Conservation (phyloP, 2,329 filamentous ascomycete species). For the Ophiobolus disseminans region DNA sequence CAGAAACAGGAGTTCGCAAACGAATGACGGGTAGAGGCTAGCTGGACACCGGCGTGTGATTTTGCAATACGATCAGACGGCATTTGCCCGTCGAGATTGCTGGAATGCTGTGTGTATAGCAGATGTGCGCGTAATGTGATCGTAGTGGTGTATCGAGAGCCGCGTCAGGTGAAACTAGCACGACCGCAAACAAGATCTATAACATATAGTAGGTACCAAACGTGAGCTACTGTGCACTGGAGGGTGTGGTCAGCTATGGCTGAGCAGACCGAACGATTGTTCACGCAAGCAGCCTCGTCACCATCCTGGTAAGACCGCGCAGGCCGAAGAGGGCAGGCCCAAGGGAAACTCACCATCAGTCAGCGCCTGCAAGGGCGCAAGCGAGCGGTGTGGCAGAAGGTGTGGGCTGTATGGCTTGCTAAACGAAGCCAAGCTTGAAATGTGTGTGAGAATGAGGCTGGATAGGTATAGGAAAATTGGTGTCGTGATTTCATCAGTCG, state of each 20-base stretch:
- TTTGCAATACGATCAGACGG: conserved; percentile 19
- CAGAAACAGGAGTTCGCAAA: conserved; percentile 9
- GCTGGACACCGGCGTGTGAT: conserved; percentile 16
- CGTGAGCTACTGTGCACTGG: conserved; percentile 1
- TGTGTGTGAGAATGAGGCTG: conserved; percentile 36
- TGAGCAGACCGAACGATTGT: conserved; percentile 32
- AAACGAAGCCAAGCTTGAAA: conserved; percentile 20
- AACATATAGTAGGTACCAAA: background rate
- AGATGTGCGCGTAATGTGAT: background rate
- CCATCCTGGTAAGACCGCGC: conserved; percentile 17
- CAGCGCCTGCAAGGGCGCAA: conserved; percentile 28
- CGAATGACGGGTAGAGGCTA: conserved; percentile 11
- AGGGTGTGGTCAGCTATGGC: conserved; percentile 10
- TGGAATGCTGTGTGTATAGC: background rate
- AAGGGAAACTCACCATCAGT: conserved; percentile 25
- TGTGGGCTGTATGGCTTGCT: conserved; percentile 21
- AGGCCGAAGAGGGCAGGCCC: conserved; percentile 15
- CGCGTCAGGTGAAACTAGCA: conserved; percentile 33
- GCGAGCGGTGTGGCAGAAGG: conserved; percentile 32
- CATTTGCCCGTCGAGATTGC: conserved; percentile 6
- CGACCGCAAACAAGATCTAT: background rate
- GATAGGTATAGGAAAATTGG: conserved; percentile 21
- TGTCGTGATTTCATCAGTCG: conserved; percentile 14
- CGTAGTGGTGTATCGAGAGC: conserved; percentile 26
- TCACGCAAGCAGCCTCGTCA: conserved; percentile 36